Evolutionary conservation across 768 basidiomycete genomes (phyloP).

Genomic region (Podaxis mareebaensis): DNA sequence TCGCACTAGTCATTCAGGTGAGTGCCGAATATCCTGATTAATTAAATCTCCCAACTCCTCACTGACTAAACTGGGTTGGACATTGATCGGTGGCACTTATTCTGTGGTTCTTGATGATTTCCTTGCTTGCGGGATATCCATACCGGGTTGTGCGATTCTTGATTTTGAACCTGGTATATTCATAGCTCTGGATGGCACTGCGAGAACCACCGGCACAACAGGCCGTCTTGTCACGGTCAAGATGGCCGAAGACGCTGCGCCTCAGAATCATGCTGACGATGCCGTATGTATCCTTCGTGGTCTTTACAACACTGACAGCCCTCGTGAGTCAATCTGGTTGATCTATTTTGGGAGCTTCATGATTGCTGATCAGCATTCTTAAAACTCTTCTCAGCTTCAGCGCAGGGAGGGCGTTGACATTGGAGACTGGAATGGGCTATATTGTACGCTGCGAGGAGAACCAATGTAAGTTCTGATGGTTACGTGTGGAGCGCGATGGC

Average conservation of each 20-base stretch:
- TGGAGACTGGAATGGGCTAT: conserved; percentile 43
- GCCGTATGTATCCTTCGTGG: conserved; percentile 41
- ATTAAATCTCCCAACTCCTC: not conserved
- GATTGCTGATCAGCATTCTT: not conserved
- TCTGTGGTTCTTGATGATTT: conserved; percentile 21
- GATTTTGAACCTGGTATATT: not conserved
- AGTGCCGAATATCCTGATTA: not conserved
- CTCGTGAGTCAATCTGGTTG: conserved; percentile 30
- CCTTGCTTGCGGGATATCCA: conserved; percentile 5
- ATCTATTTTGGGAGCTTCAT: not conserved
- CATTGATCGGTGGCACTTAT: conserved; percentile 14
- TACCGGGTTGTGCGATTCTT: not conserved
- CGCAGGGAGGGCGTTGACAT: conserved; percentile 25
- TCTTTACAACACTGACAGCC: conserved; percentile 39
- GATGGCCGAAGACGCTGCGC: conserved; percentile 17
- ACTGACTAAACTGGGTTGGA: not conserved
- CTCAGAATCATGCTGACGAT: conserved; percentile 20
- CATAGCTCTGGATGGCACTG: conserved; percentile 27
- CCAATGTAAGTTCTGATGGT: conserved; percentile 34
- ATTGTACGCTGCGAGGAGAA: conserved; percentile 41
- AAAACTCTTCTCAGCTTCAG: conserved; percentile 17
- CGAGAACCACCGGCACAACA: conserved; percentile 25
- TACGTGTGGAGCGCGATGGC: not conserved
- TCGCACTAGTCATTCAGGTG: conserved; percentile 30
- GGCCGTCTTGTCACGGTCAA: conserved; percentile 7